Evolutionary conservation across 2,329 filamentous ascomycete species (phyloP), one percentile per base, ranked within the genome.

Genomic region (Paracamarosporium sp.): DNA sequence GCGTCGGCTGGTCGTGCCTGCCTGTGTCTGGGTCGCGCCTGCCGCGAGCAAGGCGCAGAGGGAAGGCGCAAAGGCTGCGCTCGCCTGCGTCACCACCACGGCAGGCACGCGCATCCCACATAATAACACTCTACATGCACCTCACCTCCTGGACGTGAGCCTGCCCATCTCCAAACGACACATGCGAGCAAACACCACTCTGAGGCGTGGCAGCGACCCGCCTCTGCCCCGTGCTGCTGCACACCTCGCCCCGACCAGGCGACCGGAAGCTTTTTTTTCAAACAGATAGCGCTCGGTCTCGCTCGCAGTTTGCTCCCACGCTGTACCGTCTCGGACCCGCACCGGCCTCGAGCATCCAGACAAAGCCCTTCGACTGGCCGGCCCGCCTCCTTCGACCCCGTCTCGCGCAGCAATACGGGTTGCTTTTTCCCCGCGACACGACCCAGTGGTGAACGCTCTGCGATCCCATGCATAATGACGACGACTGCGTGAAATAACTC

Each of bases 381-480:
- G 17, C 35, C 31, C 31, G 13, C 4, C 12, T 12, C 36, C 25
- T 24, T 20, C 12, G 24, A 15, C 15, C 31, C 44, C 27, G 22
- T 24, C 43, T 43, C 44, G 31, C 44, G 31, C 50, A 48, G 31
- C 43, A 52, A 28, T 27, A 38, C 31, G n/a, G 43, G 13, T 25
- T n/a, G 1, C 24, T 50, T 20, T 50, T 52, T 45, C 41, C 25
- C 36, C 28, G 43, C 45, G 40, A 38, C 8, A 40, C n/a, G 31
- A 33, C 22, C 31, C n/a, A 55, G 22, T 46, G 52, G 56, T 60
- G 48, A 56, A 60, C 57, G 53, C 58, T 45, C 56, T 59, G 61
- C 65, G 55, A 56, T 51, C 20, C 36, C 47, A 69, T 72, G 69
- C 69, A 70, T 64, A 64, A 73, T 73, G 70, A 71, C 67, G 63